Evolutionary conservation across 2,329 filamentous ascomycete species (phyloP), one percentile per base, ranked within the genome.

Genomic region (Colletotrichum noveboracense): DNA sequence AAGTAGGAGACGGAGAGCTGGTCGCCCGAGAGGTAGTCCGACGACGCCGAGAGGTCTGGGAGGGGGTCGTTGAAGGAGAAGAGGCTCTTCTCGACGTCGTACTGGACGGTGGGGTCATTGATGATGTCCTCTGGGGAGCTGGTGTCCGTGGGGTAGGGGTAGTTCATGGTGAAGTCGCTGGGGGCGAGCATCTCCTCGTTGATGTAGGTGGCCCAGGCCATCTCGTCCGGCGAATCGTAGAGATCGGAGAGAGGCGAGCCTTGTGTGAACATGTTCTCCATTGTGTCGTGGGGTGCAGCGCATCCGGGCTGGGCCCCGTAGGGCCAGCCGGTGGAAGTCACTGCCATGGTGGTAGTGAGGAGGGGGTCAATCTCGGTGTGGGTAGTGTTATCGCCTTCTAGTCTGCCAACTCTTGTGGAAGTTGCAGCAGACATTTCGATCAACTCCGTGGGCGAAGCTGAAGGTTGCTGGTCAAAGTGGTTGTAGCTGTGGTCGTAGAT

Each of bases 201-300:
- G 7, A 77, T 75, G 30, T 71, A 68, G 13, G 75, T 60, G 48
- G 74, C 43, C 74, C 70, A 76, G 21, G 67, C 64, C 56, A 55
- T 56, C 64, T 74, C 74, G 28, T 69, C 74, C 58, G 74, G 34
- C 13, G 38, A 26, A 14, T 76, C 74, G 13, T n/a, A 69, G 58
- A 76, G 70, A 10, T 76, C 74, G 70, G 70, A 74, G 70, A 76
- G 56, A 36, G 74, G 74, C n/a, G 74, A 76, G 48, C 10, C 30
- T 14, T 55, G 43, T 16, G 21, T 60, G 61, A 55, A 68, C 66
- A 58, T 70, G 69, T 62, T 48, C n/a, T 77, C 43, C 73, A 76
- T 74, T 10, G 26, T n/a, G 48, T 76, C 64, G 34, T 74, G 30
- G 34, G 70, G 65, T 38, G 74, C 70, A 76, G 74, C 74, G 43